These are phyloP conservation scores for Uronychia binucleata DNA, from an alignment of 73 alveolate species.

Conservation along the genomic window DNA sequence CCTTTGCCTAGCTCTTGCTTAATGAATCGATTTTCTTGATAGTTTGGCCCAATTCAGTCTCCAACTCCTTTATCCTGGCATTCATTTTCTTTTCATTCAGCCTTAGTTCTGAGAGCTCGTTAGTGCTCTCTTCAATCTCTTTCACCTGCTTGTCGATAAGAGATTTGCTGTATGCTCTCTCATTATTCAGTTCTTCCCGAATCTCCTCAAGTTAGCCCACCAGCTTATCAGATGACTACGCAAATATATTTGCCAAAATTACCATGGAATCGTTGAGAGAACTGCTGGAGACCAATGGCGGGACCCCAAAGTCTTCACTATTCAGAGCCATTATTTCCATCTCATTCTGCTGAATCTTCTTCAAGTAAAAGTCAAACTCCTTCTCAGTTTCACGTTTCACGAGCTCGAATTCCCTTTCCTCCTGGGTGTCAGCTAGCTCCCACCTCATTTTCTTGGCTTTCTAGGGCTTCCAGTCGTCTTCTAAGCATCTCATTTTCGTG, in stretches of 20 bases:
- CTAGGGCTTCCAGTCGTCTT: neutral
- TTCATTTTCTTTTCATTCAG: neutral
- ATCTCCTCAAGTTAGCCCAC: neutral
- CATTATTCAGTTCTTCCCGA: neutral
- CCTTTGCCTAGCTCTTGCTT: neutral
- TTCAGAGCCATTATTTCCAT: neutral
- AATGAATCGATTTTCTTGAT: neutral
- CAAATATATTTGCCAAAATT: neutral
- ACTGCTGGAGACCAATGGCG: neutral
- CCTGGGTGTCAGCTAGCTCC: neutral
- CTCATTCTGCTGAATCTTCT: neutral
- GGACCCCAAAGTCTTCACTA: neutral
- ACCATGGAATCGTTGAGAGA: neutral
- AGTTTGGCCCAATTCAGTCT: neutral
- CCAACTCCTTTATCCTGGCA: neutral
- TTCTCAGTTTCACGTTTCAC: neutral
- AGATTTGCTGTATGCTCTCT: neutral
- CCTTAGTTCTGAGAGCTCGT: neutral
- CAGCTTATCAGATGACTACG: neutral
- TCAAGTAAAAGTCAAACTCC: neutral
- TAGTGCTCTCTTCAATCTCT: neutral
- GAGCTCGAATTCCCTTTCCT: neutral
- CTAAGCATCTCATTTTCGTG: neutral
- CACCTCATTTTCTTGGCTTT: neutral
- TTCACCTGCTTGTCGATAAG: neutral